These are phyloP conservation scores for Shiraia bambusicola DNA, from an alignment of 2,329 filamentous ascomycete genomes.

Conservation along the genomic window DNA sequence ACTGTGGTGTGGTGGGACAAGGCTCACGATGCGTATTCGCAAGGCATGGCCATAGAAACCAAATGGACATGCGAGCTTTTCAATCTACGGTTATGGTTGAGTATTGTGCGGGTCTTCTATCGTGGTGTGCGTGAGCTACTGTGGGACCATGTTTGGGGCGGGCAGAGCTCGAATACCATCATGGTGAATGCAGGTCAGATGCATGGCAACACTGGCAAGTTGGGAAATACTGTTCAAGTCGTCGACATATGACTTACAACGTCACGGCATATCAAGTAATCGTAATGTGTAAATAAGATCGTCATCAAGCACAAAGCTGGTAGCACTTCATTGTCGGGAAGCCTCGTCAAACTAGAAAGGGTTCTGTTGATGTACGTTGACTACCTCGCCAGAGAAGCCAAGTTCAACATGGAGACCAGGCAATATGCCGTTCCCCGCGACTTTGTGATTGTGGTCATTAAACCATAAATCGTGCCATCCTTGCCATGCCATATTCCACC, in stretches of 20 bases:
- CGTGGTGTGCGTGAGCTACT: conserved; percentile 58
- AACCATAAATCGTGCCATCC: conserved; percentile 38
- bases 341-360: conserved; percentile 40
- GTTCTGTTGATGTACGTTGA: conserved; percentile 43
- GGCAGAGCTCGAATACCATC: conserved; percentile 51
- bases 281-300: conserved; percentile 27
- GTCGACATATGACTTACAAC: conserved; percentile 41
- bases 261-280: conserved; percentile 24
- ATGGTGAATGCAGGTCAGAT: conserved; percentile 65
- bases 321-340: conserved; percentile 36
- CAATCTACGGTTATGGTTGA: conserved; percentile 51
- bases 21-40: conserved; percentile 70
- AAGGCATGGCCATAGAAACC: conserved; percentile 52
- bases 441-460: conserved; percentile 40
- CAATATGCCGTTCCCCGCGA: conserved; percentile 43
- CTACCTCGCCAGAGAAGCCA: conserved; percentile 34
- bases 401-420: conserved; percentile 46
- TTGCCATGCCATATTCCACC: conserved; percentile 38
- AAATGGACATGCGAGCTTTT: conserved; percentile 43
- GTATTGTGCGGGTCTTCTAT: conserved; percentile 53
- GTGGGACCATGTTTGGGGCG: conserved; percentile 62
- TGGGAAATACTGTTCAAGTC: conserved; percentile 51
- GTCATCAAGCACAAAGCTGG: conserved; percentile 28
- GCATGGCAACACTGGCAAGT: conserved; percentile 49
- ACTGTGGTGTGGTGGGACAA: conserved; percentile 74